Evolutionary conservation across 106 monocot genomes (phyloP), one percentile per base, ranked within the genome.

Genomic region (Posidonia australis): DNA sequence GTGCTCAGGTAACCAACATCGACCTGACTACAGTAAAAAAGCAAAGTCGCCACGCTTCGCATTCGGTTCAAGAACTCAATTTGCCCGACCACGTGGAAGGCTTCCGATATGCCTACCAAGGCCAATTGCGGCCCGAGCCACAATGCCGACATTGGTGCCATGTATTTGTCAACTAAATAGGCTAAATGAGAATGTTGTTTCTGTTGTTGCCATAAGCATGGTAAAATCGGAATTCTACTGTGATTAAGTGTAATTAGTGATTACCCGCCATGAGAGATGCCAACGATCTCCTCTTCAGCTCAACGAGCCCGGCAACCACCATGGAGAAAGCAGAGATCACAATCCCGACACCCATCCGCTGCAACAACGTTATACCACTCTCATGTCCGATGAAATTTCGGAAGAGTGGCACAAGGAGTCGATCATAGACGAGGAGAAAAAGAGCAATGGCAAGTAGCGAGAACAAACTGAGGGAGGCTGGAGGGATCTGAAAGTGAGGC

Each of bases 391-490:
- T 74, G 51, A 76, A 1, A 29, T 64, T 70, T 14, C 70, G 18
- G 20, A 84, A 48, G 17, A 21, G 24, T 0, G 80, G 80, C 2
- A 74, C 73, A 23, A 80, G 6, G 19, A 80, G 5, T 10, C 70
- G 73, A 58, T 84, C 80, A 68, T 84, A 84, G 60, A 75, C 11
- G 13, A 70, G 66, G 9, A 78, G 52, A 64, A 72, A 84, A 5
- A 80, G 9, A 4, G 65, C 66, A 54, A 80, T 41, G 3, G 80
- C 60, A 44, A 70, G 60, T 31, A 84, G 49, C 14, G 31, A 28
- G 62, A 84, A 77, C 10, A 75, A 51, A 0, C 25, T 45, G 45
- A 80, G 69, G 23, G 84, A 80, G 62, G 51, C 80, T 0, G 80
- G 62, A 1, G 84, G 80, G 29, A 84, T 70, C 26, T 63, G 13